Evolutionary conservation across 805 yeast genomes (phyloP).

Genomic region (Suhomyces sp.): DNA sequence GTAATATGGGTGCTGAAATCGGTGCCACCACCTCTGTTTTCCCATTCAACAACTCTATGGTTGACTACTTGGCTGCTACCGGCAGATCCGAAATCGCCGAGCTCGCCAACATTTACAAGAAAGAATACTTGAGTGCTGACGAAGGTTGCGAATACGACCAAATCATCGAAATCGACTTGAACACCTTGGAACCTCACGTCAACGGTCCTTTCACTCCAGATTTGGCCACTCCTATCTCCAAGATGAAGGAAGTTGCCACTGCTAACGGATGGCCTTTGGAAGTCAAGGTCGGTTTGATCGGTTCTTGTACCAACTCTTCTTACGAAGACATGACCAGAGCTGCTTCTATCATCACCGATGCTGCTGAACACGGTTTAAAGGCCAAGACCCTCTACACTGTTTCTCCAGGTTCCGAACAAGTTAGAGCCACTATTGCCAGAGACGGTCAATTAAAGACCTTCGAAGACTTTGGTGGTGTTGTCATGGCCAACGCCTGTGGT

Average conservation of each 20-base stretch:
- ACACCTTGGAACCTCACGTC: constrained; percentile 86
- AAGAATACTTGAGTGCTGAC: constrained; percentile 74
- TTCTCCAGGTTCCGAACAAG: constrained; percentile 98
- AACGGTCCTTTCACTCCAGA: constrained; percentile 99
- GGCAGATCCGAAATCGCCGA: constrained; percentile 80
- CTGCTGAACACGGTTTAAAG: constrained; percentile 79
- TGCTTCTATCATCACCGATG: constrained; percentile 84
- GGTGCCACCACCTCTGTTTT: constrained; percentile 98
- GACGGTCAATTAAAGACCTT: constrained; percentile 85
- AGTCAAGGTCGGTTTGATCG: constrained; percentile 91
- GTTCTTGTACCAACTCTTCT: constrained; percentile 97
- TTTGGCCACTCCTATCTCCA: constrained; percentile 86
- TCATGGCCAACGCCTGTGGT: constrained; percentile 97
- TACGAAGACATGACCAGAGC: constrained; percentile 98
- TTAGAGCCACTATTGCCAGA: constrained; percentile 93
- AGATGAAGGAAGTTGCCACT: constrained; percentile 68
- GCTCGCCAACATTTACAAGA: constrained; percentile 64
- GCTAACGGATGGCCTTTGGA: constrained; percentile 81
- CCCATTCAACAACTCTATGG: constrained; percentile 84
- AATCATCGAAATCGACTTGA: constrained; percentile 84
- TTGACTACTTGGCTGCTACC: constrained; percentile 78
- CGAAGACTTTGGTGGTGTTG: constrained; percentile 84
- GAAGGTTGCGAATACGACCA: constrained; percentile 88
- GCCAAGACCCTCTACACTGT: constrained; percentile 87
- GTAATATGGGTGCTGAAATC: constrained; percentile 99